Percentiles rank a stretch among this genome's conserved stretches.
Conservation (phyloP, 2,329 filamentous ascomycete species). For the Aspergillus aculeatus region DNA sequence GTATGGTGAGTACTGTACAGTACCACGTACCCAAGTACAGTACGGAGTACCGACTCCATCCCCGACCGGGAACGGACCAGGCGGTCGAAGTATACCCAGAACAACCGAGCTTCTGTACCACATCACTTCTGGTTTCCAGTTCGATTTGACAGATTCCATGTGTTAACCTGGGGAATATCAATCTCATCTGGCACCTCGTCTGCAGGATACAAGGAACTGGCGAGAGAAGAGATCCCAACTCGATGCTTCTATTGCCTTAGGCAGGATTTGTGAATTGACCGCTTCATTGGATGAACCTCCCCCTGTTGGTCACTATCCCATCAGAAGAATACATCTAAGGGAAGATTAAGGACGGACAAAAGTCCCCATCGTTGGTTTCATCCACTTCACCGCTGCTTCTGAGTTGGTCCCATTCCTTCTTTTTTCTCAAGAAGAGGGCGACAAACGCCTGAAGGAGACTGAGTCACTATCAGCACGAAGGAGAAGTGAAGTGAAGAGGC, state of each 20-base stretch:
- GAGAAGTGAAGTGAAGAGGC: background rate
- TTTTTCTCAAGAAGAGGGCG: background rate
- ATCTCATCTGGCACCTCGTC: background rate
- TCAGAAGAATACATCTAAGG: background rate
- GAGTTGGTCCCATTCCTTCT: conserved; percentile 3
- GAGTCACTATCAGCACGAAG: background rate
- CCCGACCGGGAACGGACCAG: background rate
- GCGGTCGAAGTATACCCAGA: background rate
- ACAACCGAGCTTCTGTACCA: conserved; percentile 16
- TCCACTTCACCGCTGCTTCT: conserved; percentile 16
- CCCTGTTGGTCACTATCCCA: background rate
- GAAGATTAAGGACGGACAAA: background rate
- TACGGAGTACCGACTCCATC: background rate
- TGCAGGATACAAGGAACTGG: background rate
- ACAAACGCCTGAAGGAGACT: background rate
- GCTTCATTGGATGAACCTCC: conserved; percentile 5
- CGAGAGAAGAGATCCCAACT: no score
- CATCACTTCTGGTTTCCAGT: conserved; percentile 7
- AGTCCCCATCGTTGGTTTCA: conserved; percentile 1
- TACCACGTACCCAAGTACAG: no score
- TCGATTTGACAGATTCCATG: background rate
- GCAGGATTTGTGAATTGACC: conserved; percentile 14
- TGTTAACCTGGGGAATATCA: background rate
- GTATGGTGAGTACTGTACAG: no score
- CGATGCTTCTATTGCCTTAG: background rate